Evolutionary conservation across 2,329 filamentous ascomycete species (phyloP).

Genomic region (Paraphoma sp.): DNA sequence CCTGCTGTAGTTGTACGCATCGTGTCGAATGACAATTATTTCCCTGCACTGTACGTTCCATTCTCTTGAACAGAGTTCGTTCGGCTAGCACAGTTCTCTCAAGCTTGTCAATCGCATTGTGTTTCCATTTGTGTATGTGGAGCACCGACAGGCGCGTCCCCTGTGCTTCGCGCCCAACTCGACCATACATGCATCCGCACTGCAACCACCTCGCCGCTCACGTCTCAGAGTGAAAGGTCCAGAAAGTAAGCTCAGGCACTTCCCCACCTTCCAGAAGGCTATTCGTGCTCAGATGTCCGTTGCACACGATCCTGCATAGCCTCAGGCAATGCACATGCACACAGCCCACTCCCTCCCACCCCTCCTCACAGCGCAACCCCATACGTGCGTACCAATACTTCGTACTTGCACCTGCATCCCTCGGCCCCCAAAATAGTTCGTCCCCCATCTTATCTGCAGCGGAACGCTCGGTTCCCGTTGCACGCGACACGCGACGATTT

Average conservation of each 20-base stretch:
- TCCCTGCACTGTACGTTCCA: background rate
- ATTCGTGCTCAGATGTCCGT: slow-evolving; percentile 5
- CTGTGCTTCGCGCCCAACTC: background rate
- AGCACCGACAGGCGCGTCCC: too few species aligned
- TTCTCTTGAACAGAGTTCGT: too few species aligned
- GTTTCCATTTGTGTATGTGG: too few species aligned
- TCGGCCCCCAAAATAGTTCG: slow-evolving; percentile 16
- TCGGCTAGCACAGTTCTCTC: too few species aligned
- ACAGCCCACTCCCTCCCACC: background rate
- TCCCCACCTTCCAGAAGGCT: background rate
- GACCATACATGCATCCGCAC: background rate
- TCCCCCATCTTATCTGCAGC: slow-evolving; percentile 3
- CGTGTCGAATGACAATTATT: slow-evolving; percentile 20
- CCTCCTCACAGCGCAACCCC: background rate
- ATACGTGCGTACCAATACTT: background rate
- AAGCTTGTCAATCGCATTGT: too few species aligned
- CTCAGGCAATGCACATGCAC: slow-evolving; percentile 11
- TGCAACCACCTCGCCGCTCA: slow-evolving; percentile 1
- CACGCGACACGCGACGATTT: background rate
- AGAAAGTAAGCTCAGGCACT: background rate
- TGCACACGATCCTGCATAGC: slow-evolving; percentile 12
- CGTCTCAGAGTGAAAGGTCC: background rate
- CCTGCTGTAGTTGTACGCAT: slow-evolving; percentile 20
- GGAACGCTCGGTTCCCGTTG: background rate
- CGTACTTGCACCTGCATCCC: background rate